Evolutionary conservation across 176 grass and related monocot species (phyloP).

Genomic region (Secale cereale): DNA sequence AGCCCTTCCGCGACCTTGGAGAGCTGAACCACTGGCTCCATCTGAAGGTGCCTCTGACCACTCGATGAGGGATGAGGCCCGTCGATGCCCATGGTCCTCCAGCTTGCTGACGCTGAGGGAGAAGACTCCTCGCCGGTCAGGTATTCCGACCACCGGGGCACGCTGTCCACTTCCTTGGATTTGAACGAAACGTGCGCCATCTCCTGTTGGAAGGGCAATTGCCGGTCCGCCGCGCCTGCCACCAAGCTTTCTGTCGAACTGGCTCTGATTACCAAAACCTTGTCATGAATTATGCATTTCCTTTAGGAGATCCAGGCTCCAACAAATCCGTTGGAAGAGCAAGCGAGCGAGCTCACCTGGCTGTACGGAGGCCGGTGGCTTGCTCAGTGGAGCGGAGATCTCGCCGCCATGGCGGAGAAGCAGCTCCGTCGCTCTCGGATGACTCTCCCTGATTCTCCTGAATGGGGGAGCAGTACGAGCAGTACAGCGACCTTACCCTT

Average conservation of each 20-base stretch:
- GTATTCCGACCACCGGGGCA: constrained; percentile 86
- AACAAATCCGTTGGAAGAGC: neutral
- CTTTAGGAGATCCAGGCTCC: neutral
- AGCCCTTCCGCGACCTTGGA: constrained; percentile 80
- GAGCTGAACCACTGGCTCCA: constrained; percentile 89
- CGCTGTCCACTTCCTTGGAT: constrained; percentile 63
- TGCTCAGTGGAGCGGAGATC: constrained; percentile 10
- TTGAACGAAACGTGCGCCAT: constrained; percentile 68
- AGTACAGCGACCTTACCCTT: neutral
- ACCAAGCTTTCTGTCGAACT: neutral
- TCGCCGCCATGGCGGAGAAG: constrained; percentile 21
- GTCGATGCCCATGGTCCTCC: constrained; percentile 55
- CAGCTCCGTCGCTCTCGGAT: constrained; percentile 9
- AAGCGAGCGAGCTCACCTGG: constrained; percentile 6
- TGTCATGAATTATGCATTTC: neutral
- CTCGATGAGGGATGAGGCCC: constrained; percentile 35
- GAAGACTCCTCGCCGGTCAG: constrained; percentile 49
- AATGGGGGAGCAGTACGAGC: neutral
- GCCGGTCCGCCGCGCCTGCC: neutral
- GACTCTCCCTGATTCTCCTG: neutral
- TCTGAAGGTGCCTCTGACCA: constrained; percentile 60
- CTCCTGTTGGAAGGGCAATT: constrained; percentile 33
- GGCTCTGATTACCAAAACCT: neutral
- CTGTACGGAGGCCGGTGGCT: neutral
- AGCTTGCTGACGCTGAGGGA: constrained; percentile 61